Evolutionary conservation across 2,329 filamentous ascomycete genomes (phyloP), one percentile per base, ranked within the genome.

Genomic region (Fusarium nurragi): DNA sequence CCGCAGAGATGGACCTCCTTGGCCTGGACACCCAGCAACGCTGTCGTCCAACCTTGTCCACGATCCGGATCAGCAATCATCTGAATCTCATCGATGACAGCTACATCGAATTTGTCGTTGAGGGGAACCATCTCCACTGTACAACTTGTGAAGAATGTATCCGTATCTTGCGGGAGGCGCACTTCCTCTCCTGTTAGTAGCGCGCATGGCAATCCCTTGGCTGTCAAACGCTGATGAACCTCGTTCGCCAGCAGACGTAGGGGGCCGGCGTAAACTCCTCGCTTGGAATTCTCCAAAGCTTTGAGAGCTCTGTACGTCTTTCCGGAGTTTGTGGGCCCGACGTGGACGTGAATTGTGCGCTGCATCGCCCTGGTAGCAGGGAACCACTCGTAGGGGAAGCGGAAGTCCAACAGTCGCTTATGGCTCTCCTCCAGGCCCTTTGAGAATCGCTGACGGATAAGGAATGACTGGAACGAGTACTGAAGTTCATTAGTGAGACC

Each of bases 1-100:
- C 95, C 95, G 75, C 95, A 99, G 0, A 99, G 83, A 77, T 99
- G 95, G 7, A 99, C 82, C 74, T 99, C 95, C 69, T 89, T 90
- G 6, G 93, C 95, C 77, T 91, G 89, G 1, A 97, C 84, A 32
- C 95, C 95, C 6, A 99, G 81, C 14, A 98, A 82, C 3, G 95
- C 95, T 70, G 93, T 88, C 2, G 94, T 97, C 95, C 95, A 99
- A 4, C 93, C 94, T 89, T 91, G 97, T 3, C 96, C 95, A 69
- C 95, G 89, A 1, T 92, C 87, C 0, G 76, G 63, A 71, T 93
- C 89, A 16, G 87, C 89, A 68, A 99, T 92, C 95, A 99, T 98
- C 77, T 99, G 95, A 55, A 99, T 98, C 79, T 99, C 95, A 74
- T 99, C 95, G 64, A 99, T 94, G 67, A 99, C 94, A 2, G 93